These are phyloP conservation scores for Fusarium hostae DNA, from an alignment of 2,329 filamentous ascomycete species.

Conservation along the genomic window DNA sequence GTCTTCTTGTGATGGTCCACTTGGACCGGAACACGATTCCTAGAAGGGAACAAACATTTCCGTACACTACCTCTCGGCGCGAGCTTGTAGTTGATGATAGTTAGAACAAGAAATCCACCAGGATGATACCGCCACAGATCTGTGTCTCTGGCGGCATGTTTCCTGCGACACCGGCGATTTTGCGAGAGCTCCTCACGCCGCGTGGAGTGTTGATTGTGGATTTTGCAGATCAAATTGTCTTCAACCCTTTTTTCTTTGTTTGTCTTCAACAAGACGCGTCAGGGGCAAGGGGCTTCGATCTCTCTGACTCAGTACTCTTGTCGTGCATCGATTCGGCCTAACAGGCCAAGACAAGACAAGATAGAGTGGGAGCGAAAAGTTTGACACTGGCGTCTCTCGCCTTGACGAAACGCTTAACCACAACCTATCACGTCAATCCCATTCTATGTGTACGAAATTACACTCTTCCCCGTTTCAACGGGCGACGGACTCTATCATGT, in stretches of 20 bases:
- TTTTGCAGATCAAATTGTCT: not conserved
- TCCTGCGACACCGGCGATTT: constrained; percentile 29
- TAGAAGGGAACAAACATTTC: constrained; percentile 4
- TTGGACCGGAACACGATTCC: constrained; percentile 6
- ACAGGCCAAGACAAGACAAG: not conserved
- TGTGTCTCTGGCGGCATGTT: not conserved
- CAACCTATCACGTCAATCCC: constrained; percentile 7
- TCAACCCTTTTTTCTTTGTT: constrained; percentile 18
- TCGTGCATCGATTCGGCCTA: not conserved
- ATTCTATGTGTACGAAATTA: constrained; percentile 15
- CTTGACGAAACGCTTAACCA: constrained; percentile 8
- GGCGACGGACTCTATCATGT: constrained; percentile 12
- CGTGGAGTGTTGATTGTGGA: not conserved
- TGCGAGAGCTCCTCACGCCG: constrained; percentile 6
- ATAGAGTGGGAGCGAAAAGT: not conserved
- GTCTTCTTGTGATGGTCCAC: constrained; percentile 17
- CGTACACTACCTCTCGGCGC: not conserved
- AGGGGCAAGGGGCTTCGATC: constrained; percentile 5
- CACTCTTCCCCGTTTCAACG: constrained; percentile 31
- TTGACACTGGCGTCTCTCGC: constrained; percentile 7
- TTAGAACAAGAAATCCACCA: constrained; percentile 1
- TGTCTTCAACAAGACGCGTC: constrained; percentile 15
- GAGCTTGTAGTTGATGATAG: not conserved
- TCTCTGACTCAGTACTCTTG: constrained; percentile 11
- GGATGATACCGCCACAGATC: constrained; percentile 22